Conservation (phyloP, 106 monocot species). For the Acorus gramineus region DNA sequence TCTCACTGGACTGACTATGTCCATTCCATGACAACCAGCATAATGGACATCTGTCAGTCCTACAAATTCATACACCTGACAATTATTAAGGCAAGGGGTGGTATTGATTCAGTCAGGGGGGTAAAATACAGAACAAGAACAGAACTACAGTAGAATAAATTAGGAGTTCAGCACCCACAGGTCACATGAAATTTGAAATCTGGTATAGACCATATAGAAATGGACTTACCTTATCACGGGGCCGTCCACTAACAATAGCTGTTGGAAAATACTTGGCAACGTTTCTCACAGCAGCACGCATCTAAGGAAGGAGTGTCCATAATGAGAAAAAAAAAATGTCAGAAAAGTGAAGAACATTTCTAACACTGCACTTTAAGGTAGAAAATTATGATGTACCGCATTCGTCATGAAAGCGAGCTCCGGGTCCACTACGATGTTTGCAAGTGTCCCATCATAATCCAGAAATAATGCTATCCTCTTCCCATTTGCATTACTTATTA, state of each 20-base stretch:
- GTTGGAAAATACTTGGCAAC: constrained; percentile 64
- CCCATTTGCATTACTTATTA: constrained; percentile 36
- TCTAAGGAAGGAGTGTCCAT: constrained; percentile 26
- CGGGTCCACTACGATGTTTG: constrained; percentile 86
- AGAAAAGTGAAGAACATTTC: not conserved
- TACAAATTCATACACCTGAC: constrained; percentile 72
- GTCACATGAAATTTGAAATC: not conserved
- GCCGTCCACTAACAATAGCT: constrained; percentile 78
- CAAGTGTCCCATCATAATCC: constrained; percentile 95
- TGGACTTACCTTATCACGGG: constrained; percentile 64
- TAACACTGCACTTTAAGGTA: too few relatives aligned
- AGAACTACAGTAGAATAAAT: not conserved
- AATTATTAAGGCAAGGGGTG: too few relatives aligned
- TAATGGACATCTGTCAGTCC: constrained; percentile 71
- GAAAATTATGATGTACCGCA: constrained; percentile 18
- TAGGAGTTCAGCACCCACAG: too few relatives aligned
- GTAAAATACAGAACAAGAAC: not conserved
- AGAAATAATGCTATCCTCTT: constrained; percentile 76
- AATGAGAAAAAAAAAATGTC: not conserved
- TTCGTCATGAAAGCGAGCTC: constrained; percentile 79
- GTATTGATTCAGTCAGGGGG: too few relatives aligned
- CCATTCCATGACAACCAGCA: constrained; percentile 98
- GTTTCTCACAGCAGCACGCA: constrained; percentile 63
- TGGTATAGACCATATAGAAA: not conserved
- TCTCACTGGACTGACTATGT: constrained; percentile 76